Base-by-base conservation (phyloP, 495 filamentous ascomycete genomes). In the Melanomma pulvis-pyrius region DNA sequence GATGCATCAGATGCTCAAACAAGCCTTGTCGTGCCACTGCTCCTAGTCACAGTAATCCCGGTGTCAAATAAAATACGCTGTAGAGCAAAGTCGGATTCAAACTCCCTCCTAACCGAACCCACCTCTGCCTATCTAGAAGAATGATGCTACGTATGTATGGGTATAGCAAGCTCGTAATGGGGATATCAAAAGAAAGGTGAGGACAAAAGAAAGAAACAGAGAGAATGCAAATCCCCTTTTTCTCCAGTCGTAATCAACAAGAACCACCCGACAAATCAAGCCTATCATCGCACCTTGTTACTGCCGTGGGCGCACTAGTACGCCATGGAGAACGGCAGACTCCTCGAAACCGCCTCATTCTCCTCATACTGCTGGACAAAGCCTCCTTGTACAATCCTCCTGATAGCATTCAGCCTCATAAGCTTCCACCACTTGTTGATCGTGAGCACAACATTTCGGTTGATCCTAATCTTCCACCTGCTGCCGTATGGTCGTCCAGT, bases 341-440 rank as follows among this genome's bases (percentile, higher is more conserved):
- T 87, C 48, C 93, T 84, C 72, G 88, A 86, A 0, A 98, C 88
- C 6, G 89, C 84, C 49, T 87, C 86, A 65, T 98, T 98, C 39
- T 86, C 82, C 77, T 90, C 80, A 75, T 89, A 96, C 76, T 98
- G 93, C 39, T 82, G 83, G 22, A 87, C 77, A 54, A 97, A 92
- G 0, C 93, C 93, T 15, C 90, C 88, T 63, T 90, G 88, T 44
- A 97, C 77, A 11, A 93, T 74, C n/a, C 88, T 81, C 73, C 89
- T 87, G 34, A 98, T 80, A 46, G 87, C 84, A 62, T 92, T 86
- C 51, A 96, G 76, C 25, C 92, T 83, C 68, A 90, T 82, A 67
- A 93, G 83, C 69, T 96, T 93, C 83, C 91, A 94, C 93, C 93
- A 98, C 41, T 84, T 87, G 71, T 97, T 91, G 59, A 98, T 92